Base-by-base conservation (phyloP, 768 basidiomycete genomes). In the Neoboletus subvelutipes region DNA sequence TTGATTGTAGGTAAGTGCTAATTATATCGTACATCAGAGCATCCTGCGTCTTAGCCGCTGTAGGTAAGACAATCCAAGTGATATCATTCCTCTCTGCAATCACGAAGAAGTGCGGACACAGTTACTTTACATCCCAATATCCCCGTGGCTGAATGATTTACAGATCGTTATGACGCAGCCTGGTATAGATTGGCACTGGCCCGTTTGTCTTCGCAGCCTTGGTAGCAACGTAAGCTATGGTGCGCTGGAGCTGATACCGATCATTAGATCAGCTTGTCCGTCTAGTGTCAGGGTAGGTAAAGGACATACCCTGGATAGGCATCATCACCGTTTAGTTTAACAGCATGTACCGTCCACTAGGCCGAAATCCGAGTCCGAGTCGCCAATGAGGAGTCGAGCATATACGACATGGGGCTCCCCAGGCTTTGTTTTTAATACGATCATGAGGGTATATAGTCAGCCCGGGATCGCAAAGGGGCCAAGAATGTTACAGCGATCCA, bases 11-110 rank as follows among this genome's bases (percentile, higher is more conserved):
- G 71, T 70, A 54, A 58, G 66, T 64, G 22, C 9, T 20, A 42
- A 40, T 33, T 34, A 2, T 48, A 41, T 45, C 36, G 18, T 18
- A 33, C 50, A 70, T n/a, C n/a, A n/a, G n/a, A n/a, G n/a, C n/a
- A 29, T 59, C 55, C 34, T 11, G 10, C 6, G 29, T 45, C 59
- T 58, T 39, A 61, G 28, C 29, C 17, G 26, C 55, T n/a, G 59
- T 54, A 76, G 79, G 96, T 88, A 98, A 98, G 81, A 98, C 96
- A 0, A 94, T 98, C 22, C 96, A 98, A 71, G 87, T 94, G 26
- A 90, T 94, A 45, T 81, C 88, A 0, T 90, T 94, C 66, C 79
- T 98, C 3, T 88, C 92, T 0, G 94, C 95, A 0, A 89, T 98
- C 56, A 96, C 96, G 95, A 75, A 79, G 58, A 96, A 96, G 71